Conservation (phyloP, 805 yeast genomes). For the Candida chilensis region DNA sequence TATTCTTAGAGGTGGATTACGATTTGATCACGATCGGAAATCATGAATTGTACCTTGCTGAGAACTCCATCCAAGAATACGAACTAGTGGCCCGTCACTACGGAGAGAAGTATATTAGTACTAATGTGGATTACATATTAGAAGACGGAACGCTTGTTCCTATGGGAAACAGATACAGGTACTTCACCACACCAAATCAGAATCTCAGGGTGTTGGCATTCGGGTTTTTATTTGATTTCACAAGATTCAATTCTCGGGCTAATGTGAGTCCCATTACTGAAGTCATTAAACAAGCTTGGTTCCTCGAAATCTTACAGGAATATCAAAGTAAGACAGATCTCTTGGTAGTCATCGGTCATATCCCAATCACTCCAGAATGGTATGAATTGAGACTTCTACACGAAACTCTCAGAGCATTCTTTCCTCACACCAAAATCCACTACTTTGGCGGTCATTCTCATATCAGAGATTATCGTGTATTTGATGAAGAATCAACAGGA, state of each 20-base stretch:
- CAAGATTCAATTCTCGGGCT: constrained; percentile 46
- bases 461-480: constrained; percentile 69
- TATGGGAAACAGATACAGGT: constrained; percentile 59
- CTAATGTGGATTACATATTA: constrained; percentile 56
- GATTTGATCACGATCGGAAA: constrained; percentile 84
- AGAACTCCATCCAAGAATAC: constrained; percentile 57
- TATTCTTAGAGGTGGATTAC: constrained; percentile 58
- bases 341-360: constrained; percentile 68
- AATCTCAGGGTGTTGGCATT: constrained; percentile 50
- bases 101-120: constrained; percentile 57
- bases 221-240: constrained; percentile 75
- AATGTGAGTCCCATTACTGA: constrained; percentile 55
- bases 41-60: constrained; percentile 76
- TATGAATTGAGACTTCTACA: constrained; percentile 41
- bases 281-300: constrained; percentile 55
- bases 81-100: constrained; percentile 47
- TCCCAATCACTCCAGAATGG: constrained; percentile 53
- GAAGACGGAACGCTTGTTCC: constrained; percentile 40
- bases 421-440: constrained; percentile 62
- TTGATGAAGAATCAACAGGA: constrained; percentile 63
- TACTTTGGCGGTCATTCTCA: constrained; percentile 95
- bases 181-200: constrained; percentile 54
- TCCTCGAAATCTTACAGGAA: constrained; percentile 30
- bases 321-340: constrained; percentile 44
- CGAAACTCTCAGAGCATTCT: constrained; percentile 39